Evolutionary conservation across 2,329 filamentous ascomycete genomes (phyloP), one percentile per base, ranked within the genome.

Genomic region (Cercospora sojina): DNA sequence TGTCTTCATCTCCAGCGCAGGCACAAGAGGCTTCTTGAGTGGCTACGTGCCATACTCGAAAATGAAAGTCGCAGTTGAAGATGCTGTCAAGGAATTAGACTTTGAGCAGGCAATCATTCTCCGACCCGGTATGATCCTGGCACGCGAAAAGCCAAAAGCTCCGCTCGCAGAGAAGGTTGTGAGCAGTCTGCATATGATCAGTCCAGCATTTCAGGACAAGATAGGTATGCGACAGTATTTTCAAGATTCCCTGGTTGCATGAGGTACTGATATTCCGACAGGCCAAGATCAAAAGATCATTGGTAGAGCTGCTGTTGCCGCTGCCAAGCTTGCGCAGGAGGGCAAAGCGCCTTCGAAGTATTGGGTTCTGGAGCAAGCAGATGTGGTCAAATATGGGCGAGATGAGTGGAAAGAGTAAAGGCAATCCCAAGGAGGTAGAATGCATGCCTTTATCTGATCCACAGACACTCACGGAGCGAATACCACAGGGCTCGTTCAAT

Each of bases 21-120:
- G 77, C 0, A 78, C 75, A 3, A 72, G 76, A 27, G 72, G 77
- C 1, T 59, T 75, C 1, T 59, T 77, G 7, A 73, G 69, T 20
- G 29, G 70, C 10, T 74, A 72, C 60, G 66, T 77, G n/a, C 77
- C 78, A 1, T 79, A 78, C 41, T 75, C 72, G 32, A 76, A 75
- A 65, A 79, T 79, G 78, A 79, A 79, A 66, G 69, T 74, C 25
- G 77, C 75, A 0, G 76, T 79, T 6, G 78, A 79, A 64, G 74
- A 78, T 68, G 70, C 77, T 10, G 76, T 79, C 64, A 73, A 75
- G 63, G 75, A 76, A 16, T 67, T 78, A 18, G 71, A 69, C n/a
- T 79, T 79, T 59, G 76, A 78, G 2, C 73, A 79, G 59, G 74
- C 75, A 18, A 75, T 79, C 58, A 76, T 79, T 41, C 25, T 79